phyloP scores from a whole-genome alignment of 2,329 filamentous ascomycete genomes.

The Fusarium tjaetaba region DNA sequence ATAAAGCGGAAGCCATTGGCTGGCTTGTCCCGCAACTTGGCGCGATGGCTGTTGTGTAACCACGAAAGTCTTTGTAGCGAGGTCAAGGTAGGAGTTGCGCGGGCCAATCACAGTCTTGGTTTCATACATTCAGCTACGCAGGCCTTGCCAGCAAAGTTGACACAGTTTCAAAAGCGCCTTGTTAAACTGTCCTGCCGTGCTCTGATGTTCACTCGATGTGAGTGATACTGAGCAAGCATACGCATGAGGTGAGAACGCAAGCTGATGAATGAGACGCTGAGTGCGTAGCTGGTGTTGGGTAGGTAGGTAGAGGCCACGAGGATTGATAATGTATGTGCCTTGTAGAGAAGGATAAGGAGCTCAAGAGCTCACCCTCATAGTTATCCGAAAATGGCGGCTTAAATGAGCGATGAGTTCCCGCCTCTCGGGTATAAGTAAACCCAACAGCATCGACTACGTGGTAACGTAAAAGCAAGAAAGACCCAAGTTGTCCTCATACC shows the following conservation, averaged over 20 bases:
- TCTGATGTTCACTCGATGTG: conserved; percentile 9
- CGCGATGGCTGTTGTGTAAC: conserved; percentile 37
- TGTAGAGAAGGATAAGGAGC: background rate
- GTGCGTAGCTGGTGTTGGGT: background rate
- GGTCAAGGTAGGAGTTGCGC: conserved; percentile 14
- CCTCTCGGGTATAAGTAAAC: background rate
- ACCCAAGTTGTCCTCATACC: conserved; percentile 19
- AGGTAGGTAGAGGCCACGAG: background rate
- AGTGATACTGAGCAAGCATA: conserved; percentile 29
- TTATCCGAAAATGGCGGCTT: background rate
- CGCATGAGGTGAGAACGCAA: background rate
- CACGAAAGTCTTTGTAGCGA: conserved; percentile 14
- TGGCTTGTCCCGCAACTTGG: conserved; percentile 14
- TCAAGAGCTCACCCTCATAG: background rate
- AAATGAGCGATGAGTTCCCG: background rate
- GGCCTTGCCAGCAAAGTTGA: conserved; percentile 22
- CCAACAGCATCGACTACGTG: background rate
- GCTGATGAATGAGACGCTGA: background rate
- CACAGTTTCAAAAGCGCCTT: conserved; percentile 30
- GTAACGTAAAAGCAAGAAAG: conserved; percentile 22
- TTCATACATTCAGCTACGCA: conserved; percentile 27
- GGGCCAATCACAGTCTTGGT: conserved; percentile 24
- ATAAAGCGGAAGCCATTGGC: conserved; percentile 18
- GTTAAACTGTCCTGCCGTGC: conserved; percentile 23
- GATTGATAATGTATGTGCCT: background rate